A percentile compares a stretch with the other conserved stretches of the same genome.
Conservation (phyloP, 1,284 basidiomycete genomes). For the Mycocalia duriaeana region DNA sequence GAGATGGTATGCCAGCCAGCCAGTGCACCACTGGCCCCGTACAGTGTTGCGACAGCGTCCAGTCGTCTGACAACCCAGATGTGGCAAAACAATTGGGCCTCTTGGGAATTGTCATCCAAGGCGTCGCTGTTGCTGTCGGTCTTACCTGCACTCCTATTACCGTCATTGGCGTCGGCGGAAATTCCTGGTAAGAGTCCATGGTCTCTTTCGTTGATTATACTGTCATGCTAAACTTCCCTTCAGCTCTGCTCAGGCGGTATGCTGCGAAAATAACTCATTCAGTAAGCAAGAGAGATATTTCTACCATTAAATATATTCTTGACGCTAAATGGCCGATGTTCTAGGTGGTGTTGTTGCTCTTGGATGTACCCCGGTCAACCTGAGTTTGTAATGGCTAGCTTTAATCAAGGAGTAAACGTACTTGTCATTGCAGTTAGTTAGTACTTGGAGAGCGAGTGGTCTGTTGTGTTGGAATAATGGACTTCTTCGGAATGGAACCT, state of each 20-base stretch:
- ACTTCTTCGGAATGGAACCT: too few species aligned
- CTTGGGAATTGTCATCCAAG: slow-evolving; percentile 6
- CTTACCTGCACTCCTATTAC: slow-evolving; percentile 2
- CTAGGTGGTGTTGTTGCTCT: neutral
- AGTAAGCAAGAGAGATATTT: slow-evolving; percentile 6
- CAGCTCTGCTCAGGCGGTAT: slow-evolving; percentile 1
- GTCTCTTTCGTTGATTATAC: neutral
- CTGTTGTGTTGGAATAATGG: too few species aligned
- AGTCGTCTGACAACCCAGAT: slow-evolving; percentile 3
- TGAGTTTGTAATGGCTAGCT: neutral
- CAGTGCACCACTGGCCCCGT: slow-evolving; percentile 12
- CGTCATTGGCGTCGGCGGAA: neutral
- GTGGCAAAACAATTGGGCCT: neutral
- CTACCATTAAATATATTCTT: neutral
- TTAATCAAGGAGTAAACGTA: too few species aligned
- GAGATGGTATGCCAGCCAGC: too few species aligned
- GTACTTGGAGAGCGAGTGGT: too few species aligned
- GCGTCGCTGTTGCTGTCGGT: neutral
- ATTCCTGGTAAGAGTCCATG: neutral
- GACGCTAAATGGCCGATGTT: neutral
- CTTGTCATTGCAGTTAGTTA: too few species aligned
- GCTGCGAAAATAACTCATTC: slow-evolving; percentile 8
- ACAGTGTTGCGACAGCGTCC: slow-evolving; percentile 17
- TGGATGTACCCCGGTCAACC: slow-evolving; percentile 1
- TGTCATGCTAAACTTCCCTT: neutral